These are phyloP conservation scores for Phaeosphaeriaceae sp. DNA, from an alignment of 2,329 filamentous ascomycete genomes.

Conservation along the genomic window DNA sequence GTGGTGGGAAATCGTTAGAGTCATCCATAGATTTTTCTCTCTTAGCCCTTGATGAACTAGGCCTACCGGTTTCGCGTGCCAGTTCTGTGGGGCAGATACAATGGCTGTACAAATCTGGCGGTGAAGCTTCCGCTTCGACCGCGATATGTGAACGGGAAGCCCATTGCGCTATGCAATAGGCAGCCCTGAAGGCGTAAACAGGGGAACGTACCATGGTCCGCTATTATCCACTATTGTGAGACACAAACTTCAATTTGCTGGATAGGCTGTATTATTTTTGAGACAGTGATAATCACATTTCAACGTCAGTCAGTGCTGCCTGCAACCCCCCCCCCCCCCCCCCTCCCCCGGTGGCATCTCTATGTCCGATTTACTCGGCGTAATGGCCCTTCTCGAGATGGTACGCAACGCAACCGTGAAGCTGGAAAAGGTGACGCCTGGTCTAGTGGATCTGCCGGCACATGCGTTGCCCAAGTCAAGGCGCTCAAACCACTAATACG, in stretches of 20 bases:
- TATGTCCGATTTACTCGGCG: not conserved
- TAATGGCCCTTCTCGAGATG: not conserved
- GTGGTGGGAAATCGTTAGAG: slow-evolving; percentile 19
- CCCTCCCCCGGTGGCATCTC: no score
- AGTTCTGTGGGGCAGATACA: slow-evolving; percentile 22
- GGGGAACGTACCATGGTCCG: no score
- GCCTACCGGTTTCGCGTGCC: slow-evolving; percentile 22
- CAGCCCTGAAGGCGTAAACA: no score
- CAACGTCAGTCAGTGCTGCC: no score
- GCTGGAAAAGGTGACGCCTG: not conserved
- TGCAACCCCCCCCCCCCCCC: no score
- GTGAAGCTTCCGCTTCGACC: slow-evolving; percentile 22
- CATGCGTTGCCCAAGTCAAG: not conserved
- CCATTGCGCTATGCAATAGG: no score
- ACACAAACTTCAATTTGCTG: no score
- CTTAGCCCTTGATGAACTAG: slow-evolving; percentile 13
- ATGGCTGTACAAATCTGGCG: slow-evolving; percentile 42
- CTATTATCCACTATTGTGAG: no score
- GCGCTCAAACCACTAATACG: not conserved
- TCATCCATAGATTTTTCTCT: slow-evolving; percentile 10
- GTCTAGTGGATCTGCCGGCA: not conserved
- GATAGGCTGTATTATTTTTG: no score
- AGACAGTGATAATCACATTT: no score
- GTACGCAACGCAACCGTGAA: not conserved
- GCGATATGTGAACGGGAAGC: not conserved